Percentiles rank a stretch among this genome's conserved stretches.
Evolutionary conservation across 2,329 filamentous ascomycete genomes (phyloP).

Genomic region (Neocucurbitaria cava): DNA sequence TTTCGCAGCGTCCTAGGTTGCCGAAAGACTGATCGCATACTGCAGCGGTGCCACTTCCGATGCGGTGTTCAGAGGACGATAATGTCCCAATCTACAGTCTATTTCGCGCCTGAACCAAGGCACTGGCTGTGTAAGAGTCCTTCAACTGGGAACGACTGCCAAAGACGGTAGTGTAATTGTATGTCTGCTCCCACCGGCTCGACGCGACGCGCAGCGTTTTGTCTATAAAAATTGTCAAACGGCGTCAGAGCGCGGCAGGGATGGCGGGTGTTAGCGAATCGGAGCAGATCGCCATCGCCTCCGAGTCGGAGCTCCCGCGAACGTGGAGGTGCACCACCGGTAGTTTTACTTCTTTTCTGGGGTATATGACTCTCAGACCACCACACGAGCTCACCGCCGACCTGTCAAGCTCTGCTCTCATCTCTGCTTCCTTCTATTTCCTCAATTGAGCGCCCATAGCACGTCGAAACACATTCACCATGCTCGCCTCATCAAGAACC

Average conservation of each 20-base stretch:
- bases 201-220: slow-evolving; percentile 15
- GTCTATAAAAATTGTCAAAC: slow-evolving; percentile 26
- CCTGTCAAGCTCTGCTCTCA: slow-evolving; percentile 9
- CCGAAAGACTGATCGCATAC: slow-evolving; percentile 43
- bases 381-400: slow-evolving; percentile 14
- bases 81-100: neutral
- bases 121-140: neutral
- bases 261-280: slow-evolving; percentile 20
- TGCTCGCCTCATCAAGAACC: slow-evolving; percentile 48
- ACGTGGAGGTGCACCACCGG: slow-evolving; percentile 15
- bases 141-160: neutral
- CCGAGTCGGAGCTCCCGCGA: slow-evolving; percentile 24
- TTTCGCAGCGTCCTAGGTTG: slow-evolving; percentile 36
- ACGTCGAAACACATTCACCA: slow-evolving; percentile 26
- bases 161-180: neutral
- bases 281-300: slow-evolving; percentile 14
- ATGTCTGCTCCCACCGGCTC: neutral
- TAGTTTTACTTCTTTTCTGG: slow-evolving; percentile 31
- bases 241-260: slow-evolving; percentile 23
- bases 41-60: slow-evolving; percentile 7
- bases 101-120: neutral
- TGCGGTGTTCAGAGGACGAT: neutral
- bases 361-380: slow-evolving; percentile 37
- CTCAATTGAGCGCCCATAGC: slow-evolving; percentile 7
- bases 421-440: slow-evolving; percentile 9